Base-by-base conservation (phyloP, 805 yeast species). In the Candida alai region DNA sequence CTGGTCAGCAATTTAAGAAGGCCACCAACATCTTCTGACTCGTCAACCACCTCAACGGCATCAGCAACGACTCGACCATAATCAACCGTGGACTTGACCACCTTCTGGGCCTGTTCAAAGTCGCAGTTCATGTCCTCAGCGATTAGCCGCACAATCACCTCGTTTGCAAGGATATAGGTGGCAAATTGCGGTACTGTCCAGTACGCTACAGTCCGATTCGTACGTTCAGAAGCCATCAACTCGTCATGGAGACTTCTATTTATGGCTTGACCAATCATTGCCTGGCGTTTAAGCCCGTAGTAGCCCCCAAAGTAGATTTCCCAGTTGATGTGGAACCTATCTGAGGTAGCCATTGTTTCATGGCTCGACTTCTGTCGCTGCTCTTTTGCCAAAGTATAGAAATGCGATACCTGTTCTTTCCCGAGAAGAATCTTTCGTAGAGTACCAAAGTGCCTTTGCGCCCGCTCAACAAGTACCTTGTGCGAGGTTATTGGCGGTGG, bases 141-240 rank as follows among this genome's bases (percentile, higher is more conserved):
- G 6, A 74, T 69, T 14, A 79, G 45, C 19, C 76, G 56, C 5
- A 75, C 56, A 4, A 78, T 64, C 5, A 82, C 51, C 44, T 82
- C 89, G 18, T 82, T 79, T 6, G 84, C 78, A 16, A 83, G 52
- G 2, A 81, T 78, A 45, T 74, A 77, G 12, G 73, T 64, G 3
- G 71, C 56, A 48, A 80, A 83, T 34, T 73, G 72, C 15, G 67
- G 65, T 1, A 62, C 45, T 2, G 83, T 74, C 85, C 87, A 81
- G 61, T 78, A 82, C 28, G 60, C 56, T 6, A 81, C 52, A 1
- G 78, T 74, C 14, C 60, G 56, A 43, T 74, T 74, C 2, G 42
- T 56, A 33, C 44, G 52, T 4, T 33, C 37, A 27, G 52, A 44
- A 18, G 40, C 34, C 4, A 42, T 37, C 3, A 80, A 42, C 19